A percentile compares a stretch with the other conserved stretches of the same genome.
phyloP scores from a whole-genome alignment of 129 eudicot genomes.

The Gnaphalium uliginosum region DNA sequence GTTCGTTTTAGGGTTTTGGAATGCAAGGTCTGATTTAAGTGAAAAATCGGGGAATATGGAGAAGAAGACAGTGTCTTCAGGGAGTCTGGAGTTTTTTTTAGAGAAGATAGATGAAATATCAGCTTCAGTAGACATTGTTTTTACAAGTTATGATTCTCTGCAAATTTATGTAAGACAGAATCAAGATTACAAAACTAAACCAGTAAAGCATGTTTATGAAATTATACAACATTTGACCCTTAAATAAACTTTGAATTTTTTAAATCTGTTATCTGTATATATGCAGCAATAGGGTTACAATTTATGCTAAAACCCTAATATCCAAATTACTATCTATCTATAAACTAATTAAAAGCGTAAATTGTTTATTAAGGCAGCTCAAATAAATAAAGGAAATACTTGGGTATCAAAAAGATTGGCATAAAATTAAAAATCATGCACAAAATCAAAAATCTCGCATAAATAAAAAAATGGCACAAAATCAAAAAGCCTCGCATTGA shows the following conservation, averaged over 20 bases:
- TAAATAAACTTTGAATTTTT: too few relatives aligned
- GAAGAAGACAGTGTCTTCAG: slow-evolving; percentile 80
- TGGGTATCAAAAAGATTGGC: too few relatives aligned
- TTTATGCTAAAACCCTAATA: background rate
- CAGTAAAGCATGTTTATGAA: background rate
- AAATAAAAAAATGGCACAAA: too few relatives aligned
- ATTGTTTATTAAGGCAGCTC: too few relatives aligned
- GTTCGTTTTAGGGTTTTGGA: slow-evolving; percentile 30
- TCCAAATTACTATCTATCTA: background rate
- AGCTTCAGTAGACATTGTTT: slow-evolving; percentile 40
- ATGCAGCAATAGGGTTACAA: background rate
- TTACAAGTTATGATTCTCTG: slow-evolving; percentile 2
- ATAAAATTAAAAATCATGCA: too few relatives aligned
- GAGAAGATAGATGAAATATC: slow-evolving; percentile 49
- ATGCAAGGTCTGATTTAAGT: slow-evolving; percentile 27
- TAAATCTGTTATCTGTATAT: too few relatives aligned
- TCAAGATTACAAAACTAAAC: background rate
- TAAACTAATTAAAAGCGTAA: background rate
- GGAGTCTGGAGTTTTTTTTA: slow-evolving; percentile 47
- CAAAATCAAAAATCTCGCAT: too few relatives aligned
- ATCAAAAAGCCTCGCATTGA: too few relatives aligned
- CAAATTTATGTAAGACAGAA: background rate
- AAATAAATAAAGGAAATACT: too few relatives aligned
- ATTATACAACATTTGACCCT: background rate
- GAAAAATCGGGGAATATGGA: slow-evolving; percentile 76